Evolutionary conservation across 176 grass and related monocot genomes (phyloP), one percentile per base, ranked within the genome.

Genomic region (Typha latifolia): DNA sequence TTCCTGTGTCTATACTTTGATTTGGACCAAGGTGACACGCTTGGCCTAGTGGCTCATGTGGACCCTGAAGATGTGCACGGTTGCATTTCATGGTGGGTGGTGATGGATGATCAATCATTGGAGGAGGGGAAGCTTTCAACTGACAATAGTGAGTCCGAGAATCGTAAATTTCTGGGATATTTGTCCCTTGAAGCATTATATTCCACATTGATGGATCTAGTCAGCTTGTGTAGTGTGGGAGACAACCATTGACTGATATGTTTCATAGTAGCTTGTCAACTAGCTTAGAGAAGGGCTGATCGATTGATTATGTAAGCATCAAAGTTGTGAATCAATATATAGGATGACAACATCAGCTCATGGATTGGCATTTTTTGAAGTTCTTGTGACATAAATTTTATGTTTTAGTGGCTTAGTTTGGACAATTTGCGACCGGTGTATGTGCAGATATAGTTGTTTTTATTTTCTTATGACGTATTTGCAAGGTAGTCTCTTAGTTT

Each of bases 1-100:
- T 89, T 97, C 51, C 50, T 97, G 63, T 84, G 88, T 69, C 74
- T 97, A 49, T 84, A 97, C 66, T 81, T 97, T 55, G 85, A 86
- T 71, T 72, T 97, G 51, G 85, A 84, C 48, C 93, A 92, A 70
- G 88, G 83, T 4, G 93, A 92, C 72, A 74, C 67, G 0, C 83
- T 97, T 48, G 82, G 85, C 61, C 78, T 97, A n/a, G 78, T 89
- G 75, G 89, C 89, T 31, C 81, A 77, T 26, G 81, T 92, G 7
- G 89, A 97, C 53, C 89, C 83, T 9, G 72, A 87, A 0, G 81
- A 97, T 15, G 3, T 48, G 0, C 67, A 78, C 0, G 85, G 85
- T 3, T 92, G 88, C 70, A 89, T 97, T 70, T 90, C 78, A 0
- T 97, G 93, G 93, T 83, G 78, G 62, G 77, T 92, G 12, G 61